A percentile compares a stretch with the other conserved stretches of the same genome.
Evolutionary conservation across 2,329 filamentous ascomycete species (phyloP).

Genomic region (Alternaria sp.): DNA sequence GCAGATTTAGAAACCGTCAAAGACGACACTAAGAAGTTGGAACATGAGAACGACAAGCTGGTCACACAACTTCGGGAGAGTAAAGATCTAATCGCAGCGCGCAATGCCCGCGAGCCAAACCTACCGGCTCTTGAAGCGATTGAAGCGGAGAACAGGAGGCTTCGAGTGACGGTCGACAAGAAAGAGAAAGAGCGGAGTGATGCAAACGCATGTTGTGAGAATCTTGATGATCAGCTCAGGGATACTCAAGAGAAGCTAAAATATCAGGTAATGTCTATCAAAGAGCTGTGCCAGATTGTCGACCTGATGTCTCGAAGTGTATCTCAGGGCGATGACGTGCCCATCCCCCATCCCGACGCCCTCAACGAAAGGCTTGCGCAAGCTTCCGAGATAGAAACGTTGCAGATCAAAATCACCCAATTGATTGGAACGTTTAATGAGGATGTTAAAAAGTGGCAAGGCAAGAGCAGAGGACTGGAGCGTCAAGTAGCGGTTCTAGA

Average conservation of each 20-base stretch:
- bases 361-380: not conserved
- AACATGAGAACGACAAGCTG: constrained; percentile 1
- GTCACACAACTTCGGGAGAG: not conserved
- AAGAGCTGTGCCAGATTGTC: not conserved
- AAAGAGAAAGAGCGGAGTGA: not conserved
- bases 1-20: constrained; percentile 6
- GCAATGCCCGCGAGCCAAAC: not conserved
- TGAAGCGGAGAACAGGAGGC: not conserved
- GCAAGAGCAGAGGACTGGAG: not conserved
- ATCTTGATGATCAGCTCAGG: not conserved
- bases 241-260: not conserved
- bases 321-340: not conserved
- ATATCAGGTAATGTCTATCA: not conserved
- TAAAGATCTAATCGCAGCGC: not conserved
- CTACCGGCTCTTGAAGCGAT: not conserved
- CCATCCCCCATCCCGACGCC: not conserved
- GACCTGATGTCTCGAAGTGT: not conserved
- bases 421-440: not conserved
- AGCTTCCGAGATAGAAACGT: not conserved
- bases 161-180: not conserved
- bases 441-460: not conserved
- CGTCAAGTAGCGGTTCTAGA: not conserved
- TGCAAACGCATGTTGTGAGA: not conserved
- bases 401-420: not conserved
- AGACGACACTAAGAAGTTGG: not conserved